Percentiles rank a stretch among this genome's conserved stretches.
Conservation (phyloP, 1,284 basidiomycete species). For the Ceratorhiza oryzae-sativae region DNA sequence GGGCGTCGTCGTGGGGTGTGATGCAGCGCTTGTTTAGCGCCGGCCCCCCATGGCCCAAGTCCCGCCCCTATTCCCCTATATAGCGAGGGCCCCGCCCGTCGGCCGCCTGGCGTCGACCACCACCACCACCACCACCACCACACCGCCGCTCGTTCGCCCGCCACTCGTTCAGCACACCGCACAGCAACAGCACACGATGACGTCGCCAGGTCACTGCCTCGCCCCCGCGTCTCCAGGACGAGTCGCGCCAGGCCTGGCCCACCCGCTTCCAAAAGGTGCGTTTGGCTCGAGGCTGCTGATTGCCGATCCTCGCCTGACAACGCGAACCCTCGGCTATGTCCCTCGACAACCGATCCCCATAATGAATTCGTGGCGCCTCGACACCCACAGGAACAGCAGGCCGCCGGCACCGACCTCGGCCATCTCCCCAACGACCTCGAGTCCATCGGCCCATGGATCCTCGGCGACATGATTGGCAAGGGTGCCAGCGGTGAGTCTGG, state of each 20-base stretch:
- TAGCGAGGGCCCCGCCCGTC: no score
- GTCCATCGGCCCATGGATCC: conserved; percentile 77
- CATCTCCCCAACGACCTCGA: conserved; percentile 77
- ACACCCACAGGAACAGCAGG: conserved; percentile 2
- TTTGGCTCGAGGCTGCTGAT: background rate
- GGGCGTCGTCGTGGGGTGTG: no score
- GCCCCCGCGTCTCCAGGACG: conserved; percentile 14
- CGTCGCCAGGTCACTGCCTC: background rate
- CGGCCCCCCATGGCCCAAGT: background rate
- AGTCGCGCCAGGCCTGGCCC: conserved; percentile 14
- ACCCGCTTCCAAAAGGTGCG: conserved; percentile 25
- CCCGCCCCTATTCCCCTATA: background rate
- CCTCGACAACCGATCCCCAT: background rate
- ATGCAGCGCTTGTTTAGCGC: background rate
- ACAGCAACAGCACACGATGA: background rate
- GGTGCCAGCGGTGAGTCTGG: conserved; percentile 76
- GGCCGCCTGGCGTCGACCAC: background rate
- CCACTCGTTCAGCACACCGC: background rate
- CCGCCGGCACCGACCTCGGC: conserved; percentile 52
- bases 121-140: background rate
- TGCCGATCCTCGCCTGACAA: background rate
- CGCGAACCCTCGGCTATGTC: background rate
- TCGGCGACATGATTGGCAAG: conserved; percentile 96
- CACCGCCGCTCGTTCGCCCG: conserved; percentile 4
- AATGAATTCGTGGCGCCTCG: background rate